Conservation (phyloP, 2,329 filamentous ascomycete species). For the Neonectria ditissima region DNA sequence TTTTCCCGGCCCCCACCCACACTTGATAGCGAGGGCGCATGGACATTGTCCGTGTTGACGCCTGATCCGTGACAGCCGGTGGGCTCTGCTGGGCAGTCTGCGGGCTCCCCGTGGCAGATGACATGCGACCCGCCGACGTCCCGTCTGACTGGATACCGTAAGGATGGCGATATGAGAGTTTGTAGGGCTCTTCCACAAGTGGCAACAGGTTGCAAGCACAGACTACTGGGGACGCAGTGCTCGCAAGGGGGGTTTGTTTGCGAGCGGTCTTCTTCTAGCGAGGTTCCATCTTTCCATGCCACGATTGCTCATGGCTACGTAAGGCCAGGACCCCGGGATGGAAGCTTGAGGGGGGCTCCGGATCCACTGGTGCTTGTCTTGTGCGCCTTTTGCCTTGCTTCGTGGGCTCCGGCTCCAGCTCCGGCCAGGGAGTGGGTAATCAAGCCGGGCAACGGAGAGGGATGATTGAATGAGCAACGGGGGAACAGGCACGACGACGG, state of each 20-base stretch:
- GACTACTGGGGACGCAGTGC: constrained; percentile 21
- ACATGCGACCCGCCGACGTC: constrained; percentile 26
- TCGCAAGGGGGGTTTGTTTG: constrained; percentile 11
- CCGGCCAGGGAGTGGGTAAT: constrained; percentile 11
- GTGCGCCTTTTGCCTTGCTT: constrained; percentile 12
- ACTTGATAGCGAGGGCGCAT: constrained; percentile 23
- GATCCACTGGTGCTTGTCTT: constrained; percentile 22
- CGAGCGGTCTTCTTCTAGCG: constrained; percentile 27
- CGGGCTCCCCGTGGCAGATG: constrained; percentile 23
- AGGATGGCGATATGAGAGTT: not conserved
- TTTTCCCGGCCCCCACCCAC: constrained; percentile 32
- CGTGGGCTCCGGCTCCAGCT: constrained; percentile 9
- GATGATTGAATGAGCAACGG: not conserved
- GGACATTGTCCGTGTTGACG: constrained; percentile 20
- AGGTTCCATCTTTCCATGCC: constrained; percentile 29
- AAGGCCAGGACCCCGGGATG: constrained; percentile 3
- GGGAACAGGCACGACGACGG: constrained; percentile 1
- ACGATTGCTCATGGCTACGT: constrained; percentile 19
- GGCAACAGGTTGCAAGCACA: constrained; percentile 15
- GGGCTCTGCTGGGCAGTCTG: constrained; percentile 8
- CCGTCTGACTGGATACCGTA: constrained; percentile 8
- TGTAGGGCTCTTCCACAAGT: constrained; percentile 13
- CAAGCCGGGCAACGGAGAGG: not conserved
- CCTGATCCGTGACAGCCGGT: constrained; percentile 36
- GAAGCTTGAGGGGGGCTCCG: not conserved